Base-by-base conservation (phyloP, 2,329 filamentous ascomycete species). In the Colletotrichum echinochloae region DNA sequence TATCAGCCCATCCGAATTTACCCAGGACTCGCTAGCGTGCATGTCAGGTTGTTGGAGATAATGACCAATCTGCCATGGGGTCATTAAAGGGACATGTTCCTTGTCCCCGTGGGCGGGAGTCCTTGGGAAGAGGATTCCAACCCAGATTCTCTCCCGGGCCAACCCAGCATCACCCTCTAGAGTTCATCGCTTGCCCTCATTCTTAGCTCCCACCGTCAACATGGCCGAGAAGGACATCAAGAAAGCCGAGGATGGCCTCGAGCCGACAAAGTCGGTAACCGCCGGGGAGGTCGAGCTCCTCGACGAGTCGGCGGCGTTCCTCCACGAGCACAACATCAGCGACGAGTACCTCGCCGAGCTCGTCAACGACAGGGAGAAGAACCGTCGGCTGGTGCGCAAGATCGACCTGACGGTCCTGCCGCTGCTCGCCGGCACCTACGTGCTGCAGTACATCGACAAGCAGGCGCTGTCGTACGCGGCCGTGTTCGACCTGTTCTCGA, bases 391-490 rank as follows among this genome's bases (percentile, higher is more conserved):
- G 8, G 77, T 82, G 33, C 79, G 82, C 20, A 85, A 84, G 65
- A 83, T 89, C 54, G 87, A 89, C 68, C 78, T 83, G 67, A 75
- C 83, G 0, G 73, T 89, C 11, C 80, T 89, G 71, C 87, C 87
- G 0, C 78, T 89, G 7, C 81, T 89, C 3, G 82, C 81, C 46
- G 81, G 82, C 1, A 87, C 85, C 0, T 87, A 83, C 57, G 77
- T 85, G 3, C 78, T 89, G 7, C 87, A 89, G 72, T 88, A 86
- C 70, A 85, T 88, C 74, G 86, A 88, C 76, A 89, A 89, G 77
- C 83, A 85, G 71, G 84, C 86, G 0, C 78, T 88, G 6, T 82
- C 82, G 0, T 89, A 88, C 74, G 82, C 84, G 0, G 86, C 87
- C 2, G 85, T 89, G 0, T 89, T 88, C 70, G 87, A 89, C 57